Base-by-base conservation (phyloP, 768 basidiomycete species). In the Brasilioporus rufonigricans region DNA sequence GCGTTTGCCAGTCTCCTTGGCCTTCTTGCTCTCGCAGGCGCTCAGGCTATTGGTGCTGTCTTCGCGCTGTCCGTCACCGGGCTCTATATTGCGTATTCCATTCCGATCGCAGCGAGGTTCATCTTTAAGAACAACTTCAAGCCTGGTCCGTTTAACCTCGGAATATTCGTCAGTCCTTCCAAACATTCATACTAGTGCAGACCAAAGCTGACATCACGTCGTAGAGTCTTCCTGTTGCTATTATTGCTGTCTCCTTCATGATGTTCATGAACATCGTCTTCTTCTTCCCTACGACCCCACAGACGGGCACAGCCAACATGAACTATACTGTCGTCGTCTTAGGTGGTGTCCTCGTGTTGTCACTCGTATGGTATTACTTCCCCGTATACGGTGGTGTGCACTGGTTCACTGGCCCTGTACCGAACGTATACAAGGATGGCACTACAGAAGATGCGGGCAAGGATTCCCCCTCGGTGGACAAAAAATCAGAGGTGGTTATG, bases 281-380 rank as follows among this genome's bases (percentile, higher is more conserved):
- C 67, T 71, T 84, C 55, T 90, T 88, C 76, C 89, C 85, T 13
- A 66, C 78, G 12, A 77, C 74, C 29, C 80, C 80, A 5, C 63
- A 70, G 13, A 74, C 85, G 0, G 67, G 62, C 27, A 71, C 73
- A 1, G 61, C 74, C 7, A 69, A 71, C 44, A 89, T 91, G 87
- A 90, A 90, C 68, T 91, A 91, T 61, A 80, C 83, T 0, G 74
- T 85, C 32, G 82, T 86, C 31, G 86, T 91, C 9, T 69, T 84
- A 3, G 83, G 82, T 0, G 86, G 83, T 3, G 77, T 83, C 2
- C 69, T 88, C 50, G 43, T 75, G 4, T 74, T 89, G 21, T 80
- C 85, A 3, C 61, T 85, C 13, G 55, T 74, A 1, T 91, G 83
- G 75, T 91, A 84, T 65, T 90, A 83, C 71, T 77, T 86, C 64